Evolutionary conservation across 1,284 basidiomycete species (phyloP).

Genomic region (Baeospora myosura): DNA sequence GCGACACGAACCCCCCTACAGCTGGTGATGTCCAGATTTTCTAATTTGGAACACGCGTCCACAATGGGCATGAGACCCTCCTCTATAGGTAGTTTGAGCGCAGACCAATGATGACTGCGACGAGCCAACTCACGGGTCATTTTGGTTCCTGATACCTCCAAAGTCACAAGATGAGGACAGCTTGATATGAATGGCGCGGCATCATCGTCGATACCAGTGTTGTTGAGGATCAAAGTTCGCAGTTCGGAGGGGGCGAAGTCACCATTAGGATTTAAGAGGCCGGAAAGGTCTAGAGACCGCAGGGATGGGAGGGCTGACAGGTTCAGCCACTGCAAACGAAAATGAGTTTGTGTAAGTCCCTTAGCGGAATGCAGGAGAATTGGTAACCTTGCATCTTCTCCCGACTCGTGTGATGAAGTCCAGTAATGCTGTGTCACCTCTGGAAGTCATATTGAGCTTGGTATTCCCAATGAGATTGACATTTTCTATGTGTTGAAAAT

Average conservation of each 20-base stretch:
- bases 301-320: slow-evolving; percentile 46
- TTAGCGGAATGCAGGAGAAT: not conserved
- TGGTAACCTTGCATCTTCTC: slow-evolving; percentile 46
- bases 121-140: slow-evolving; percentile 37
- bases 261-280: slow-evolving; percentile 31
- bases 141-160: slow-evolving; percentile 53
- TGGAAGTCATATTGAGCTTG: slow-evolving; percentile 40
- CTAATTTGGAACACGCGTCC: slow-evolving; percentile 45
- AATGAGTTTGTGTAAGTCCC: not conserved
- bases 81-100: slow-evolving; percentile 27
- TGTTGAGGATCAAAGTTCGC: slow-evolving; percentile 48
- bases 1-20: slow-evolving; percentile 54
- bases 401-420: slow-evolving; percentile 48
- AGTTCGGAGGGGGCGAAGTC: slow-evolving; percentile 29
- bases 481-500: slow-evolving; percentile 34
- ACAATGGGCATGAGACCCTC: slow-evolving; percentile 50
- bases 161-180: slow-evolving; percentile 38
- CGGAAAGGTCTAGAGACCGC: slow-evolving; percentile 44
- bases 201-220: slow-evolving; percentile 54
- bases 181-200: slow-evolving; percentile 44
- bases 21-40: slow-evolving; percentile 54
- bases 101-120: not conserved
- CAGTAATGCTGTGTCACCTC: slow-evolving; percentile 30
- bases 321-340: slow-evolving; percentile 39
- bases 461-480: slow-evolving; percentile 57